These are phyloP conservation scores for Aphanomyces euteiches DNA, from an alignment of 352 stramenopile species.

Conservation along the genomic window DNA sequence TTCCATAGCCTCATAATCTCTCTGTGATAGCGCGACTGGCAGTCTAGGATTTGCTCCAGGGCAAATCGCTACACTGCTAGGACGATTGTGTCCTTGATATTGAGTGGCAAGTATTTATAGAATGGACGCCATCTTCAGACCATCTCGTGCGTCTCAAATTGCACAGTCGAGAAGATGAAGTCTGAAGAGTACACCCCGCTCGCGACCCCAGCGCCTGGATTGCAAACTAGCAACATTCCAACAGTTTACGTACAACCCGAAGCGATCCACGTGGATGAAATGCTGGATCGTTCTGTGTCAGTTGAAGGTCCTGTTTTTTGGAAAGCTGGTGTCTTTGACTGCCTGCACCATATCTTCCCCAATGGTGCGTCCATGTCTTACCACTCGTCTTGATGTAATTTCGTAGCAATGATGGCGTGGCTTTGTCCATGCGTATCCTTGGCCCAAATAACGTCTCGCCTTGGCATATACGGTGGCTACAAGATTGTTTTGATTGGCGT, in stretches of 20 bases:
- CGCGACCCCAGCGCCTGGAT: not conserved
- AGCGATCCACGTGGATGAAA: not conserved
- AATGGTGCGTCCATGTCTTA: slow-evolving; percentile 8
- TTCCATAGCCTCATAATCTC: too few species aligned
- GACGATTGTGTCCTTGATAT: too few species aligned
- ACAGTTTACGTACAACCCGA: slow-evolving; percentile 2
- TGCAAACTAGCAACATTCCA: not conserved
- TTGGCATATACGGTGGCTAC: slow-evolving; percentile 16
- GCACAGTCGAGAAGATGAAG: too few species aligned
- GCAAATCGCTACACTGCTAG: too few species aligned
- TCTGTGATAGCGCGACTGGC: too few species aligned
- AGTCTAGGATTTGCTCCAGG: too few species aligned
- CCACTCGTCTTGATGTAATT: not conserved
- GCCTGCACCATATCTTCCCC: slow-evolving; percentile 11
- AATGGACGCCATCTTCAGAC: too few species aligned
- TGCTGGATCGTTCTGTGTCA: not conserved
- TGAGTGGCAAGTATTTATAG: not conserved
- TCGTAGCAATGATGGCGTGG: slow-evolving; percentile 18
- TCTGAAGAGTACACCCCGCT: slow-evolving; percentile 18
- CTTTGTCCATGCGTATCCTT: slow-evolving; percentile 16
- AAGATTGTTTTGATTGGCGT: slow-evolving; percentile 12
- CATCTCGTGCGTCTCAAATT: too few species aligned
- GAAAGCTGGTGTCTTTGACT: slow-evolving; percentile 21
- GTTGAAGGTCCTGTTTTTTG: slow-evolving; percentile 3
- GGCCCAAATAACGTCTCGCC: slow-evolving; percentile 22